These are phyloP conservation scores for Populus simonii DNA, from an alignment of 345 rosid genomes.

Conservation along the genomic window DNA sequence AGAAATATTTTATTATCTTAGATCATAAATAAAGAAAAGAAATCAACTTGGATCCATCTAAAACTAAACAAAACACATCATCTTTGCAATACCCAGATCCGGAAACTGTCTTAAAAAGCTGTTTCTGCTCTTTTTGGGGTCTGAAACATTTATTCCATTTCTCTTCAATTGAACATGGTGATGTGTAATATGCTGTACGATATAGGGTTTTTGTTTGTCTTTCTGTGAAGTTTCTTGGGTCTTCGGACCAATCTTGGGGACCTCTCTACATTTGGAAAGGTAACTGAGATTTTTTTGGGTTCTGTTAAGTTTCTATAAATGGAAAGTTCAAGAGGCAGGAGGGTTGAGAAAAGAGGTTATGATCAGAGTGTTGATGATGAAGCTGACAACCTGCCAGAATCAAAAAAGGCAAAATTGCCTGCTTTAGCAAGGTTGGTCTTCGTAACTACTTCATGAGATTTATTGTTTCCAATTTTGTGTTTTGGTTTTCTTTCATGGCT, in stretches of 20 bases:
- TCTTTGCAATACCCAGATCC: constrained; percentile 15
- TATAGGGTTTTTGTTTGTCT: constrained; percentile 17
- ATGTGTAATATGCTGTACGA: background rate
- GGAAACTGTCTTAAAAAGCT: background rate
- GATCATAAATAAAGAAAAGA: constrained; percentile 1
- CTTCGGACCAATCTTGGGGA: constrained; percentile 11
- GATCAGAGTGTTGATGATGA: constrained; percentile 50
- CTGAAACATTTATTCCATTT: background rate
- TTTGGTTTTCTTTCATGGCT: background rate
- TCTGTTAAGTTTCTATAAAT: constrained; percentile 35
- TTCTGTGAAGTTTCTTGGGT: constrained; percentile 36
- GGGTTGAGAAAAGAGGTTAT: constrained; percentile 42
- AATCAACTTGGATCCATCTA: constrained; percentile 19
- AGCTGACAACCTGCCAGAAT: constrained; percentile 42
- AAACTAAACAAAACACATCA: background rate
- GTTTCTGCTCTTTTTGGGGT: constrained; percentile 7
- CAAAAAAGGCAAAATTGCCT: constrained; percentile 73
- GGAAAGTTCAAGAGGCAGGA: constrained; percentile 68
- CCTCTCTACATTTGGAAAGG: constrained; percentile 23
- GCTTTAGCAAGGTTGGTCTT: constrained; percentile 69
- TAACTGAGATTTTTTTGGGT: background rate
- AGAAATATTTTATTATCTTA: background rate
- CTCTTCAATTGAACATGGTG: background rate
- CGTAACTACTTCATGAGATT: background rate
- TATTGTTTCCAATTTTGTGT: background rate